These are phyloP conservation scores for Hypoxylon subgilvum DNA, from an alignment of 495 filamentous ascomycete species.

Conservation along the genomic window DNA sequence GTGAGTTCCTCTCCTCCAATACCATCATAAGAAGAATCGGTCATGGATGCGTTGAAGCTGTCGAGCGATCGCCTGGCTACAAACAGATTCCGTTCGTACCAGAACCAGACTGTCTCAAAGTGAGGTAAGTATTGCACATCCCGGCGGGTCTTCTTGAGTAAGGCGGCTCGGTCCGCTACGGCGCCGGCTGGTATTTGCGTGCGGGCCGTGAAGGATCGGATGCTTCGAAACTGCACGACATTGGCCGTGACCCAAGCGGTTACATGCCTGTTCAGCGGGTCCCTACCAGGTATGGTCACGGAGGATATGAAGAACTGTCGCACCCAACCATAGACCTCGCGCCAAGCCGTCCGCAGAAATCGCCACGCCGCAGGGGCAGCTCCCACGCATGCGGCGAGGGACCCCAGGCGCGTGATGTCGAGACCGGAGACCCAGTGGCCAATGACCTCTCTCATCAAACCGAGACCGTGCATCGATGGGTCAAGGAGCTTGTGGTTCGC, in stretches of 20 bases:
- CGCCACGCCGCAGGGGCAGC: conserved; percentile 40
- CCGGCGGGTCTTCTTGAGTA: conserved; percentile 49
- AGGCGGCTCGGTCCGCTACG: conserved; percentile 44
- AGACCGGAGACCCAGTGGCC: conserved; percentile 39
- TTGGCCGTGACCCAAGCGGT: conserved; percentile 53
- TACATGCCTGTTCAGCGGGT: conserved; percentile 52
- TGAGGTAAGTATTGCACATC: conserved; percentile 55
- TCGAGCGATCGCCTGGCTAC: conserved; percentile 50
- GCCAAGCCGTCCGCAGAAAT: conserved; percentile 36
- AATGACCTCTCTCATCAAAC: conserved; percentile 36
- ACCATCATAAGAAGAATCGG: conserved; percentile 41
- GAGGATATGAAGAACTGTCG: conserved; percentile 50
- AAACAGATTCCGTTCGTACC: conserved; percentile 49
- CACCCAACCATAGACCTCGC: conserved; percentile 48
- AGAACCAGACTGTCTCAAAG: conserved; percentile 53
- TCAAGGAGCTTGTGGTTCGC: conserved; percentile 33
- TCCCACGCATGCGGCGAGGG: conserved; percentile 39
- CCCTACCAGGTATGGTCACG: conserved; percentile 48
- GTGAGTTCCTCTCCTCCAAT: conserved; percentile 52
- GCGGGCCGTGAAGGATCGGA: conserved; percentile 50
- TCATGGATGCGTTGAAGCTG: conserved; percentile 48
- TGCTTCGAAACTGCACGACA: conserved; percentile 43
- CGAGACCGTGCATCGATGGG: conserved; percentile 36
- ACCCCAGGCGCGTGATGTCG: conserved; percentile 42
- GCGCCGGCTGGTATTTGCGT: conserved; percentile 44